phyloP scores from a whole-genome alignment of 106 monocot genomes.

The Allium cepa region DNA sequence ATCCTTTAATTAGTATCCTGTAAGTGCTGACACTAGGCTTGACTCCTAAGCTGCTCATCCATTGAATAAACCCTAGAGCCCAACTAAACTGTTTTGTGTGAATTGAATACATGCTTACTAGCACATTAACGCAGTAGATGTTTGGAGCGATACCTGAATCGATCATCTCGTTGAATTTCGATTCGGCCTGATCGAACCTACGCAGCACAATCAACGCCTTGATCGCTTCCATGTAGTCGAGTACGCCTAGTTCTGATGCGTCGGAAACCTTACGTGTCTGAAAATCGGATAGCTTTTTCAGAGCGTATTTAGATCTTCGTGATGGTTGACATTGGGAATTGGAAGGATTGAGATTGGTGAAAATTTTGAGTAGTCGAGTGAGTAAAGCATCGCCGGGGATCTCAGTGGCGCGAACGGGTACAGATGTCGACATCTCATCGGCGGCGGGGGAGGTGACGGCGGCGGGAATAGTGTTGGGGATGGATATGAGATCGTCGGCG shows the following conservation, averaged over 20 bases:
- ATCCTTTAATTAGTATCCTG: conserved; percentile 33
- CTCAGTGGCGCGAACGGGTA: conserved; percentile 5
- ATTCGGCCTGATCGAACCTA: conserved; percentile 19
- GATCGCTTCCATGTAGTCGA: conserved; percentile 34
- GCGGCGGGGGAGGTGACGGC: conserved; percentile 22
- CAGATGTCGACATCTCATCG: conserved; percentile 15
- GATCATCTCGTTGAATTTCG: conserved; percentile 31
- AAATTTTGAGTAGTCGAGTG: conserved; percentile 29
- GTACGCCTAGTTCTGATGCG: not conserved
- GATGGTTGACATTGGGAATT: conserved; percentile 11
- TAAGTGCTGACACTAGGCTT: conserved; percentile 38
- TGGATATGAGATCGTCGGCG: not conserved
- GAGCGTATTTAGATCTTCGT: conserved; percentile 6
- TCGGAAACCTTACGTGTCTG: too few relatives aligned
- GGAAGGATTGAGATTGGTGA: conserved; percentile 32
- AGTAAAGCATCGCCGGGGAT: conserved; percentile 25
- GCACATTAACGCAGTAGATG: conserved; percentile 18
- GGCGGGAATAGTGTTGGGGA: conserved; percentile 1
- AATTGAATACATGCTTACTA: conserved; percentile 40
- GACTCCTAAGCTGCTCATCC: conserved; percentile 24
- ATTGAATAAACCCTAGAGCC: conserved; percentile 24
- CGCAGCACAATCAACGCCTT: conserved; percentile 18
- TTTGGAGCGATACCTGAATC: conserved; percentile 24
- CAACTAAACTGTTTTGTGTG: conserved; percentile 15
- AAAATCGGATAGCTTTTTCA: not conserved